Evolutionary conservation across 2,329 filamentous ascomycete species (phyloP).

Genomic region (Alternaria brassicae): DNA sequence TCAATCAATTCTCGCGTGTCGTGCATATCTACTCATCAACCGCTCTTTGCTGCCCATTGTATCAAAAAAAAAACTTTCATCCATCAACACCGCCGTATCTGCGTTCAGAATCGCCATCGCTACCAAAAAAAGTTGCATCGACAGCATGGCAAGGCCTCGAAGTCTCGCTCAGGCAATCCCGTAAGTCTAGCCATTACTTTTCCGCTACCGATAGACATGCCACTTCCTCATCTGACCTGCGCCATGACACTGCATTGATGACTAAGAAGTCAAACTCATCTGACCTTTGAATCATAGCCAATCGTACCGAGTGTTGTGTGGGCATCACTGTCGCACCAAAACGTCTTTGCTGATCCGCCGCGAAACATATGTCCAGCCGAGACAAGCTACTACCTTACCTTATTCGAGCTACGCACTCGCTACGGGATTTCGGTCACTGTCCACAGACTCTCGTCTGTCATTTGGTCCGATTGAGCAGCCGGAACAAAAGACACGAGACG

Average conservation of each 20-base stretch:
- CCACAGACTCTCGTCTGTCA: conserved; percentile 2
- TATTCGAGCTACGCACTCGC: background rate
- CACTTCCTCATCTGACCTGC: conserved; percentile 20
- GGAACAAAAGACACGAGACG: background rate
- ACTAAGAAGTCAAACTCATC: conserved; percentile 35
- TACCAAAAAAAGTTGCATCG: background rate
- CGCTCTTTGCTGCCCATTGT: too few species aligned
- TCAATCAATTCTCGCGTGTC: background rate
- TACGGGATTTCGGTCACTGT: background rate
- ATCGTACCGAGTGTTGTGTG: conserved; percentile 12
- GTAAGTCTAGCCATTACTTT: conserved; percentile 30
- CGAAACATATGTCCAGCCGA: background rate
- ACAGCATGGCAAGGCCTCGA: conserved; percentile 17
- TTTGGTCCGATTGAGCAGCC: conserved; percentile 4
- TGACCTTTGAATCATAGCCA: conserved; percentile 28
- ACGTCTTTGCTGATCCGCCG: conserved; percentile 8
- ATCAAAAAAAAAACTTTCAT: background rate
- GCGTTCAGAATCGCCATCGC: background rate
- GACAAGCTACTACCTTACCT: background rate
- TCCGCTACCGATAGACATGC: conserved; percentile 25
- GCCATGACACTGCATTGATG: conserved; percentile 29
- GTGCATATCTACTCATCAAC: background rate
- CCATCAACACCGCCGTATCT: background rate
- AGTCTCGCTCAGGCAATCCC: conserved; percentile 27
- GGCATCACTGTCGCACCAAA: conserved; percentile 17